Base-by-base conservation (phyloP, 1,284 basidiomycete species). In the Psilocybe mexicana region DNA sequence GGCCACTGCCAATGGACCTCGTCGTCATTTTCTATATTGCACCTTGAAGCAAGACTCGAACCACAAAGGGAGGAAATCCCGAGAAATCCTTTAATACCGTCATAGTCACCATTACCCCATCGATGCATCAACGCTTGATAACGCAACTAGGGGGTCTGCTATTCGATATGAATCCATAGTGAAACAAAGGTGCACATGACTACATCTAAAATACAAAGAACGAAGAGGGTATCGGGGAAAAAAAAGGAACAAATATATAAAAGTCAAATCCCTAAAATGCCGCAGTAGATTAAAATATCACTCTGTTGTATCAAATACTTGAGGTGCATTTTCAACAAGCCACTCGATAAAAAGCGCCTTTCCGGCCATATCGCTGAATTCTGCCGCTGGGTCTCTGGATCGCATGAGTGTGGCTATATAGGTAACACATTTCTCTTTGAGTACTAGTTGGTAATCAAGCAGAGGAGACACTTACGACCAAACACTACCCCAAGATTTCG, bases 401-500 rank as follows among this genome's bases (percentile, higher is more conserved):
- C 93, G 87, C 87, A 98, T 93, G 24, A 98, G 79, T 0, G 96
- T 99, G 6, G 96, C 94, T 97, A 67, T 6, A 33, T 5, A 3
- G 14, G 61, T 36, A 64, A 12, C 11, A 8, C 12, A 26, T 42
- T 28, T 28, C 45, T 54, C 42, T 49, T 14, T 52, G 38, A 14
- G 48, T 44, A 18, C 25, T 18, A 44, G 7, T 18, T 18, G n/a
- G 36, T 44, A 3, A n/a, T 7, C 24, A 52, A 28, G 50, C 50
- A 23, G 56, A 45, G 48, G 50, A 23, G 55, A 45, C 11, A 88
- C 94, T 78, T 73, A 98, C 95, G 96, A 65, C 97, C 97, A 77
- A 99, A 98, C 43, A 99, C 95, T n/a, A 98, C 94, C n/a, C 97
- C 97, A 23, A 99, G 77, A 68, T 99, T 99, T 62, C 94, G 85